A percentile compares a stretch with the other conserved stretches of the same genome.
These are phyloP conservation scores for Trypanosoma platydactyli DNA, from an alignment of 208 protist genomes.

Conservation along the genomic window DNA sequence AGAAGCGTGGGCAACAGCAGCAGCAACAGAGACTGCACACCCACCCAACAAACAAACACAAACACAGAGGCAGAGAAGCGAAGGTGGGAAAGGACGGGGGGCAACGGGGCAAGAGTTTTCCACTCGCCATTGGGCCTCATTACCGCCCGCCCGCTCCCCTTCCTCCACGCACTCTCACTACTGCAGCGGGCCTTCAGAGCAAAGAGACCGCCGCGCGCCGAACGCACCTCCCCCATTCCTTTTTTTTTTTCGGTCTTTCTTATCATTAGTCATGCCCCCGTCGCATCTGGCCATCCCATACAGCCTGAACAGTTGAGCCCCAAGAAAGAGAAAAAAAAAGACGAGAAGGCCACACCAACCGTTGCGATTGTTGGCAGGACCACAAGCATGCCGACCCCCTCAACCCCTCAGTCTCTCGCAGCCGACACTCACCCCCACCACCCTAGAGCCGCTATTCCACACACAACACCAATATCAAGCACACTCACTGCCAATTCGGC, in stretches of 20 bases:
- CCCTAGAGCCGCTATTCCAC: too few relatives aligned
- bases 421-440: too few relatives aligned
- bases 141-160: too few relatives aligned
- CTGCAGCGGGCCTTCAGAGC: background rate
- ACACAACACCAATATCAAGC: too few relatives aligned
- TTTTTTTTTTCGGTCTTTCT: slow-evolving; percentile 15
- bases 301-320: slow-evolving; percentile 1
- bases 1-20: slow-evolving; percentile 11
- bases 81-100: too few relatives aligned
- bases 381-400: background rate
- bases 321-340: slow-evolving; percentile 19
- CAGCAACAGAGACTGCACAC: slow-evolving; percentile 3
- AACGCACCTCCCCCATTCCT: background rate
- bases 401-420: background rate
- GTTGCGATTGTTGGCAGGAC: background rate
- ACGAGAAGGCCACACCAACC: background rate
- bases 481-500: too few relatives aligned
- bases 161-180: too few relatives aligned
- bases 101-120: too few relatives aligned
- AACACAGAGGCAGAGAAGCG: background rate
- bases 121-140: too few relatives aligned
- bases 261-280: background rate
- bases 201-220: background rate
- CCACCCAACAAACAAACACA: slow-evolving; percentile 14
- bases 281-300: background rate